Conservation (phyloP, 164 flowering plant genomes). For the Tetracentron sinense region DNA sequence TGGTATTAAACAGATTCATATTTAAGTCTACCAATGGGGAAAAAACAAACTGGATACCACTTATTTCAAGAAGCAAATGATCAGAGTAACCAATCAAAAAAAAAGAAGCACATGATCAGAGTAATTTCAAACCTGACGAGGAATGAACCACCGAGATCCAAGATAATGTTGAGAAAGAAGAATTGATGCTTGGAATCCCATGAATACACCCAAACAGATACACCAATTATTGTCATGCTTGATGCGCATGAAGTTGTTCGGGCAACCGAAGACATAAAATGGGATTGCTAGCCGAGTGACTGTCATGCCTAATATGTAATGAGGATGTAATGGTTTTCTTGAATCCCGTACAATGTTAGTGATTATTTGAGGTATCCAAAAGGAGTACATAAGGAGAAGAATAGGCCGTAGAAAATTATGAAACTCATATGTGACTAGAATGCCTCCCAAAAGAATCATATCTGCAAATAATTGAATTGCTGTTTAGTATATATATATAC, state of each 20-base stretch:
- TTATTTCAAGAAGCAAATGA: no score
- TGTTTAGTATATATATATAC: neutral
- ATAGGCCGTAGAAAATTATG: constrained; percentile 70
- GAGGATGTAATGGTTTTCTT: constrained; percentile 92
- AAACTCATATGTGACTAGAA: constrained; percentile 86
- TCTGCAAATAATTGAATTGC: constrained; percentile 46
- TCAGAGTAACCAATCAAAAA: no score
- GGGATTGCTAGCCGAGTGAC: constrained; percentile 87
- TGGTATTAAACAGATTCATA: no score
- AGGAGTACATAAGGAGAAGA: constrained; percentile 84
- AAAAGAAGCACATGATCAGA: no score
- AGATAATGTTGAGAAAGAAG: constrained; percentile 94
- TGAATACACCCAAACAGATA: constrained; percentile 53
- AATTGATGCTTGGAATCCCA: constrained; percentile 73
- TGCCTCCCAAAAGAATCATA: constrained; percentile 97
- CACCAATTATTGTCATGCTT: constrained; percentile 84
- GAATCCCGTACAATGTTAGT: constrained; percentile 85
- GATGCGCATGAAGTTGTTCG: constrained; percentile 93
- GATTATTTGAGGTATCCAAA: constrained; percentile 95
- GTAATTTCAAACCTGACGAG: constrained; percentile 78
- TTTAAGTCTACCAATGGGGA: no score
- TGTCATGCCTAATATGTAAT: constrained; percentile 87
- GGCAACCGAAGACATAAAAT: constrained; percentile 89
- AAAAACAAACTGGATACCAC: no score
- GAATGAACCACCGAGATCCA: constrained; percentile 96